Conservation (phyloP, 768 basidiomycete genomes). For the Naganishia onofrii region DNA sequence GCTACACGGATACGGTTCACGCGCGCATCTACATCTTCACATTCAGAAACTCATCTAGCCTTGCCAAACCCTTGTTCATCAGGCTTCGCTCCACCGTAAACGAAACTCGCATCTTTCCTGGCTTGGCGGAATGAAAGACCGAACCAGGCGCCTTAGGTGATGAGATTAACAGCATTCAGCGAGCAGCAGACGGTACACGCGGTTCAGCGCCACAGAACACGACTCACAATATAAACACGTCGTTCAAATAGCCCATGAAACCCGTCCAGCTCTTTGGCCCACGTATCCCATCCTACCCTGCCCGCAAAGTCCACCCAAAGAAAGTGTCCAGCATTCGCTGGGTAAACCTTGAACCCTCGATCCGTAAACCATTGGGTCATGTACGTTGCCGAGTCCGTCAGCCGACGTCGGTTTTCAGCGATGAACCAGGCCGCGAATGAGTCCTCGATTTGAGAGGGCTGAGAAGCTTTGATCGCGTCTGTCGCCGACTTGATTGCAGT, state of each 20-base stretch:
- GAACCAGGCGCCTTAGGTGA: slow-evolving; percentile 31
- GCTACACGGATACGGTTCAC: neutral
- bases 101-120: slow-evolving; percentile 20
- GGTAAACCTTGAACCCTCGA: slow-evolving; percentile 42
- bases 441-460: neutral
- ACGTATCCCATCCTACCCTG: slow-evolving; percentile 39
- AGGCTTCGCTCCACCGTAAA: slow-evolving; percentile 14
- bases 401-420: slow-evolving; percentile 16
- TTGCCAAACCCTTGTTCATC: slow-evolving; percentile 13
- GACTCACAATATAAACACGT: slow-evolving; percentile 47
- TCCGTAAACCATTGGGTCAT: slow-evolving; percentile 43
- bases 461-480: slow-evolving; percentile 1
- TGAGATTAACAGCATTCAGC: too few species aligned
- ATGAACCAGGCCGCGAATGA: slow-evolving; percentile 20
- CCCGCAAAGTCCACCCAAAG: slow-evolving; percentile 48
- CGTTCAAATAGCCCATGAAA: slow-evolving; percentile 47
- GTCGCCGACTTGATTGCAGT: neutral
- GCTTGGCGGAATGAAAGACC: slow-evolving; percentile 22
- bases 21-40: neutral
- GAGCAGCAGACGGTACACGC: too few species aligned
- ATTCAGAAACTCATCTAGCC: neutral
- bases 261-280: slow-evolving; percentile 41
- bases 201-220: too few species aligned
- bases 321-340: slow-evolving; percentile 48
- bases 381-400: slow-evolving; percentile 38